Conservation (phyloP, 1,284 basidiomycete species). For the Rhodotorula sp. region DNA sequence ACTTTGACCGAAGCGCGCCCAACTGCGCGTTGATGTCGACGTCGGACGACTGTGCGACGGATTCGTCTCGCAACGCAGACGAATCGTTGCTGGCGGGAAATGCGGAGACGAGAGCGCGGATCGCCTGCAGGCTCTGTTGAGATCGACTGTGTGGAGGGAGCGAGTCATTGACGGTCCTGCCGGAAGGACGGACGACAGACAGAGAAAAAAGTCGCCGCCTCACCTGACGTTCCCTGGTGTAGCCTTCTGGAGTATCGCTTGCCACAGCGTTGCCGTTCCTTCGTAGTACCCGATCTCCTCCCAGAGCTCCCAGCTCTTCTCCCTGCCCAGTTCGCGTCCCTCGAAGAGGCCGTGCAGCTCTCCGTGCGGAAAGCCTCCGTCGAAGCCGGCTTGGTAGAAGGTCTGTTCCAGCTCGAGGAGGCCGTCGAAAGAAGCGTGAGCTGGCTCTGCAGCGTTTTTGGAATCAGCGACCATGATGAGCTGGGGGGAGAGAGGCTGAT, state of each 20-base stretch:
- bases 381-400: conserved; percentile 14
- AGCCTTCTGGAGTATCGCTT: conserved; percentile 50
- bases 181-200: conserved; percentile 2
- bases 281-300: conserved; percentile 93
- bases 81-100: conserved; percentile 76
- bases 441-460: not conserved
- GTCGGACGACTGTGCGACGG: conserved; percentile 34
- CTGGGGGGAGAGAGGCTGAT: not conserved
- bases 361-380: conserved; percentile 77
- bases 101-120: conserved; percentile 68
- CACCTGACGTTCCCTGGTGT: conserved; percentile 44
- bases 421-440: conserved; percentile 1
- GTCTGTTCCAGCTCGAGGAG: conserved; percentile 17
- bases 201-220: not conserved
- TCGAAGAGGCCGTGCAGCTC: conserved; percentile 86
- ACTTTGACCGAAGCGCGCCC: conserved; percentile 80
- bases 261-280: conserved; percentile 76
- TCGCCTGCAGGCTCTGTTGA: conserved; percentile 62
- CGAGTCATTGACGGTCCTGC: too few species aligned
- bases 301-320: conserved; percentile 95
- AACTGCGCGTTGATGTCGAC: conserved; percentile 75
- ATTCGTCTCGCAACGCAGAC: conserved; percentile 32
- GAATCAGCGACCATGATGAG: not conserved
- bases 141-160: too few species aligned
- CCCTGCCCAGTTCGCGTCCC: conserved; percentile 82